A percentile compares a stretch with the other conserved stretches of the same genome.
Conservation (phyloP, 169 alveolate genomes). For the Plasmodium fragile region DNA sequence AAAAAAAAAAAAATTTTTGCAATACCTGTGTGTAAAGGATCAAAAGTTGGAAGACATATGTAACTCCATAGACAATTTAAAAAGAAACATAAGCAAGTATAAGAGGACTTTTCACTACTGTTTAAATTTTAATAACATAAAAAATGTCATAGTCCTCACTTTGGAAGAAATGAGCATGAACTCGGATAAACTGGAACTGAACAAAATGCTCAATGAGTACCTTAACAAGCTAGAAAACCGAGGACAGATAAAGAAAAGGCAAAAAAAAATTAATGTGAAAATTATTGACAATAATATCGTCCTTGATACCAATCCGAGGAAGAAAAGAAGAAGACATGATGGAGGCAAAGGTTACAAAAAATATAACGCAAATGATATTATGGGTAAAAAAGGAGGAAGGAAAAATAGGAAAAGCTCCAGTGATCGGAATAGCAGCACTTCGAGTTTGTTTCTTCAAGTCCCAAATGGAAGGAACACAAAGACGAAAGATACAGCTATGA, state of each 20-base stretch:
- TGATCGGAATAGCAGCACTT: neutral
- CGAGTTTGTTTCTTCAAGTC: neutral
- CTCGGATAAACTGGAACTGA: constrained; percentile 57
- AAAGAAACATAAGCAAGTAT: constrained; percentile 54
- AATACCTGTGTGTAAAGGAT: constrained; percentile 56
- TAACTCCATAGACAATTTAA: constrained; percentile 61
- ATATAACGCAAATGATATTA: neutral
- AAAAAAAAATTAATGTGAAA: constrained; percentile 63
- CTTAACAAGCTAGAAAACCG: constrained; percentile 43
- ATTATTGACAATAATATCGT: constrained; percentile 48
- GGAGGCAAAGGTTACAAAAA: neutral
- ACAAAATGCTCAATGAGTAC: constrained; percentile 45
- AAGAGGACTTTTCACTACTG: constrained; percentile 59
- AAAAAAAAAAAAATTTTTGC: constrained; percentile 34
- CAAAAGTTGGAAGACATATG: constrained; percentile 68
- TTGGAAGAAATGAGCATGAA: constrained; percentile 72
- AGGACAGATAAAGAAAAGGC: constrained; percentile 59
- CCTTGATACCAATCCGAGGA: constrained; percentile 32
- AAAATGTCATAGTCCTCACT: constrained; percentile 46
- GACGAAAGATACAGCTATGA: neutral
- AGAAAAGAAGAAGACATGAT: constrained; percentile 7
- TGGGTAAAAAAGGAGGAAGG: neutral
- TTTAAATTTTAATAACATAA: constrained; percentile 61
- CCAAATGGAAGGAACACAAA: neutral
- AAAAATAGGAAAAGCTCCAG: neutral